Base-by-base conservation (phyloP, 371 early-diverging fungal genomes). In the Umbelopsis sp. region DNA sequence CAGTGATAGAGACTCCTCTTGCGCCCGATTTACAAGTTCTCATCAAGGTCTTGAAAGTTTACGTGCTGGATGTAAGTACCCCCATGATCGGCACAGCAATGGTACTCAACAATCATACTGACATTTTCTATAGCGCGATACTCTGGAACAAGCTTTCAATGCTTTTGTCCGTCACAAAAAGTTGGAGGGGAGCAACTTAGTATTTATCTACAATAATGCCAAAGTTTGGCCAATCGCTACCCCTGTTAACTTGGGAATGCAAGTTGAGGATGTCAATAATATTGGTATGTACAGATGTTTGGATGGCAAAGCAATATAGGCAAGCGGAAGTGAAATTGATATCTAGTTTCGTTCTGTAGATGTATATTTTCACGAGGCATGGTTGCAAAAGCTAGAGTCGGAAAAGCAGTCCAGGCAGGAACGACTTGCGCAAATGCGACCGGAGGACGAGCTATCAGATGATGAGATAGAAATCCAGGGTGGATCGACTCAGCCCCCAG, bases 241-340 rank as follows among this genome's bases (percentile, higher is more conserved):
- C 5, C 83, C 83, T 11, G 67, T 71, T 32, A 76, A 80, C 68
- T 24, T 83, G 14, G 70, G 67, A 1, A 79, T 83, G 80, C 53
- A 22, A 46, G 32, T 67, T 12, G 41, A 63, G n/a, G 66, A 51
- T 4, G 70, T 67, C 3, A 50, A 78, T 46, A 44, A 51, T 24
- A 71, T 78, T 64, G 44, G 78, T 75, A 75, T 29, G 71, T 57
- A 41, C 41, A 41, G 12, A 12, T 0, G 41, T 41, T 41, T 1
- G 1, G 7, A 7, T 41, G 12, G 41, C 41, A 4, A 4, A 7
- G 50, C 4, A 63, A 63, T 53, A 46, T 46, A 8, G 22, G 8
- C 16, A 12, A 48, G 37, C 38, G 11, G 22, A 14, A 3, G n/a
- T 7, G 57, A 20, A 22, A 3, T 48, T 22, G 65, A 51, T 24